phyloP scores from a whole-genome alignment of 257 asterid genomes.

The Thymus mandschuricus region DNA sequence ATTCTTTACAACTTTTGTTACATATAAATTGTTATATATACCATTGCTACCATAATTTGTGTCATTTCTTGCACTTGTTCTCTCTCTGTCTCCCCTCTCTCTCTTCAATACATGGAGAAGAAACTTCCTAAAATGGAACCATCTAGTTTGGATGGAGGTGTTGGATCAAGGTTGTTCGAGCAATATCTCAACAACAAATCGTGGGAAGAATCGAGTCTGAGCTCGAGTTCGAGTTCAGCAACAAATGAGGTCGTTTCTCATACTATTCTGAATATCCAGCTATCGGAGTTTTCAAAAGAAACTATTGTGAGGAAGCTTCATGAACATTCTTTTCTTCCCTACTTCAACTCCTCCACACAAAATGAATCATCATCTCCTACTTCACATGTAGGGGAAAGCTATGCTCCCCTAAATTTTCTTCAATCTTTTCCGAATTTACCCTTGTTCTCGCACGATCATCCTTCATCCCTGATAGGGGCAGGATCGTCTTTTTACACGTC shows the following conservation, averaged over 20 bases:
- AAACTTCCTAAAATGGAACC: slow-evolving; percentile 43
- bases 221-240: slow-evolving; percentile 33
- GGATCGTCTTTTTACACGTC: slow-evolving; percentile 30
- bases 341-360: not conserved
- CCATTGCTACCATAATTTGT: slow-evolving; percentile 33
- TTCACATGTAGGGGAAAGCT: slow-evolving; percentile 15
- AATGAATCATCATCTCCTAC: not conserved
- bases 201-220: not conserved
- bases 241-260: slow-evolving; percentile 34
- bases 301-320: slow-evolving; percentile 25
- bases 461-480: slow-evolving; percentile 20
- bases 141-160: slow-evolving; percentile 34
- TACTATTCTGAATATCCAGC: slow-evolving; percentile 29
- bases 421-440: slow-evolving; percentile 51
- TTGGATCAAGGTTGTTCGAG: slow-evolving; percentile 34
- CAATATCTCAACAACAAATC: slow-evolving; percentile 28
- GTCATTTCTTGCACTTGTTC: slow-evolving; percentile 34
- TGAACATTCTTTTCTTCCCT: slow-evolving; percentile 31
- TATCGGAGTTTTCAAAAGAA: slow-evolving; percentile 42
- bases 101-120: slow-evolving; percentile 29
- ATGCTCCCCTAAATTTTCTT: slow-evolving; percentile 37
- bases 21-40: slow-evolving; percentile 35
- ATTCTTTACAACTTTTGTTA: slow-evolving; percentile 30
- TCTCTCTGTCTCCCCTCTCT: not conserved
- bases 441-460: slow-evolving; percentile 54